These are phyloP conservation scores for Daldinia decipiens DNA, from an alignment of 495 filamentous ascomycete genomes.

Conservation along the genomic window DNA sequence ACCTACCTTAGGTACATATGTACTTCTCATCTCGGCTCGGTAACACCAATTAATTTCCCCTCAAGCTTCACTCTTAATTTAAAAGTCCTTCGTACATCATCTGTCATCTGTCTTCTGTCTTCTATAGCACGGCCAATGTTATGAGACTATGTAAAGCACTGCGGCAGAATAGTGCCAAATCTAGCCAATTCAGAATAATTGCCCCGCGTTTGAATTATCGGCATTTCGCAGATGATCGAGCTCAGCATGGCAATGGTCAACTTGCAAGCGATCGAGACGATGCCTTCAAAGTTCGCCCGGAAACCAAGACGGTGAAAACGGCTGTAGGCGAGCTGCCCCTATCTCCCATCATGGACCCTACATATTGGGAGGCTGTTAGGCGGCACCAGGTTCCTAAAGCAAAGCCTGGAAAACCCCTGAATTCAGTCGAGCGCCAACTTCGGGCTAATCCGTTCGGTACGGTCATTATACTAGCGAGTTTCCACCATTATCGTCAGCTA, in stretches of 20 bases:
- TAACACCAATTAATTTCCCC: neutral
- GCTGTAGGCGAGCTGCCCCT: conserved; percentile 54
- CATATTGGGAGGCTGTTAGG: conserved; percentile 51
- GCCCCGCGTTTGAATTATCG: conserved; percentile 10
- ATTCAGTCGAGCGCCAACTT: conserved; percentile 61
- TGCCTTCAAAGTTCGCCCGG: conserved; percentile 44
- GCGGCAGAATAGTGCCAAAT: conserved; percentile 35
- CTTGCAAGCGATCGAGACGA: conserved; percentile 32
- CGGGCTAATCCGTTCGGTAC: conserved; percentile 70
- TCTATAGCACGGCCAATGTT: conserved; percentile 30
- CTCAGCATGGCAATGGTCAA: neutral
- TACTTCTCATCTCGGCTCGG: neutral
- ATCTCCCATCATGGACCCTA: conserved; percentile 64
- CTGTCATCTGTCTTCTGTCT: neutral
- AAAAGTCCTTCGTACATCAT: neutral
- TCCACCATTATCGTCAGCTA: conserved; percentile 40
- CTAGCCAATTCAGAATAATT: conserved; percentile 18
- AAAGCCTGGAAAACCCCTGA: conserved; percentile 49
- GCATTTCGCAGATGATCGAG: conserved; percentile 21
- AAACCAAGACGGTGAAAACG: conserved; percentile 53
- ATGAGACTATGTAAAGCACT: conserved; percentile 48
- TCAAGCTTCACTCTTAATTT: neutral
- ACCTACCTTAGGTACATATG: neutral
- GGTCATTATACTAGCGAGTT: conserved; percentile 25
- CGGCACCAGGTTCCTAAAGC: conserved; percentile 47